A percentile compares a stretch with the other conserved stretches of the same genome.
phyloP scores from a whole-genome alignment of 768 basidiomycete genomes.

The Hericium erinaceus region DNA sequence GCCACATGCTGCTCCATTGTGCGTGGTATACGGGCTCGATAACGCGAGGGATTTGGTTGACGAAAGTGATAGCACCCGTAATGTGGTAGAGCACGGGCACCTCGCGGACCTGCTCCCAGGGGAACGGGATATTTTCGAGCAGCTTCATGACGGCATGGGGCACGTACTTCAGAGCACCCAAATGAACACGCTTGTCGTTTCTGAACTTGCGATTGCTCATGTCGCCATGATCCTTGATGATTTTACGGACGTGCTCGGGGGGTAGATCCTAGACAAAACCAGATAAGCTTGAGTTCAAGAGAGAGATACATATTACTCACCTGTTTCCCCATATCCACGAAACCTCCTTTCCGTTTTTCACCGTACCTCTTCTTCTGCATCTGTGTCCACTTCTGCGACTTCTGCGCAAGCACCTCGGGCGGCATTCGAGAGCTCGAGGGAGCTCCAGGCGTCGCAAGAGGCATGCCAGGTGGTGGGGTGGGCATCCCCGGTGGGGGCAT shows the following conservation, averaged over 20 bases:
- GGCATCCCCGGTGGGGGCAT: conserved; percentile 20
- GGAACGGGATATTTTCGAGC: conserved; percentile 94
- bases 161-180: conserved; percentile 96
- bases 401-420: conserved; percentile 72
- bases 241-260: conserved; percentile 97
- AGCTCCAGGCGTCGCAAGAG: conserved; percentile 17
- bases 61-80: conserved; percentile 98
- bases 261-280: conserved; percentile 66
- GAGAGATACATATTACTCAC: conserved; percentile 31
- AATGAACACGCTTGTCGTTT: conserved; percentile 98
- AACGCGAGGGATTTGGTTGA: conserved; percentile 94
- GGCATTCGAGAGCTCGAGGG: conserved; percentile 36
- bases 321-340: conserved; percentile 90
- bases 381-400: conserved; percentile 93
- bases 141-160: conserved; percentile 99
- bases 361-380: conserved; percentile 91
- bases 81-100: conserved; percentile 98
- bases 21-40: conserved; percentile 98
- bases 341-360: conserved; percentile 83
- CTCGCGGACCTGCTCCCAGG: conserved; percentile 99
- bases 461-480: conserved; percentile 23
- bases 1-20: conserved; percentile 99
- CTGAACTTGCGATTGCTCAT: conserved; percentile 99
- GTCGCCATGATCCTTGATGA: conserved; percentile 98
- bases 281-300: conserved; percentile 1